Percentiles rank a stretch among this genome's conserved stretches.
Evolutionary conservation across 768 basidiomycete genomes (phyloP).

Genomic region (Leccinum imitatum): DNA sequence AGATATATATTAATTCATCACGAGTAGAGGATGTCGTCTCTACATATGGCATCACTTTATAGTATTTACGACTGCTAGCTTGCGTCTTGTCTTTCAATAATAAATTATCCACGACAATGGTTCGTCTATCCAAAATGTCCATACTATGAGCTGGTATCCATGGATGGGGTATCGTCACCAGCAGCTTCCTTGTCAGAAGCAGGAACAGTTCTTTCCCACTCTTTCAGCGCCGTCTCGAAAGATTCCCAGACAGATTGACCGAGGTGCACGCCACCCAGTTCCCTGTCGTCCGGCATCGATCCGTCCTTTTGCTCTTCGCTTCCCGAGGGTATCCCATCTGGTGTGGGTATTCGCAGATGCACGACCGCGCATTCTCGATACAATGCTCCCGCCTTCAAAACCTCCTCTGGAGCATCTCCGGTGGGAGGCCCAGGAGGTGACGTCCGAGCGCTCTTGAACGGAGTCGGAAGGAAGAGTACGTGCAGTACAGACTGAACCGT

Average conservation of each 20-base stretch:
- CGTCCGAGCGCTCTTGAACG: constrained; percentile 55
- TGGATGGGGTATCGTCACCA: constrained; percentile 23
- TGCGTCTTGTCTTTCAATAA: constrained; percentile 21
- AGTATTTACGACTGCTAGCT: constrained; percentile 23
- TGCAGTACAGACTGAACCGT: constrained; percentile 80
- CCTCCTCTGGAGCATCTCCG: constrained; percentile 47
- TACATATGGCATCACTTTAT: constrained; percentile 24
- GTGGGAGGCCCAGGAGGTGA: constrained; percentile 7
- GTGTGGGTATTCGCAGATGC: constrained; percentile 38
- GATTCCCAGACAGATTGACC: constrained; percentile 77
- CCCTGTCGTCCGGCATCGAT: constrained; percentile 58
- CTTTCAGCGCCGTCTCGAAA: constrained; percentile 64
- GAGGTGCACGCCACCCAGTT: constrained; percentile 66
- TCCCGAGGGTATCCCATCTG: constrained; percentile 21
- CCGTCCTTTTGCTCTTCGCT: constrained; percentile 33
- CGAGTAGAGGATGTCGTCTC: constrained; percentile 1
- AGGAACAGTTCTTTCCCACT: constrained; percentile 53
- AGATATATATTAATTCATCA: constrained; percentile 1
- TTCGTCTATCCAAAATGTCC: not conserved
- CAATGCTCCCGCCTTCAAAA: constrained; percentile 73
- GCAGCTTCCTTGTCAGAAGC: constrained; percentile 20
- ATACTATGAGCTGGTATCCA: constrained; percentile 27
- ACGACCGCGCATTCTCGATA: constrained; percentile 78
- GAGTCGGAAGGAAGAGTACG: constrained; percentile 77
- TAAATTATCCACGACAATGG: constrained; percentile 23